phyloP scores from a whole-genome alignment of 2,329 filamentous ascomycete species.

The Phialocephala sp. region DNA sequence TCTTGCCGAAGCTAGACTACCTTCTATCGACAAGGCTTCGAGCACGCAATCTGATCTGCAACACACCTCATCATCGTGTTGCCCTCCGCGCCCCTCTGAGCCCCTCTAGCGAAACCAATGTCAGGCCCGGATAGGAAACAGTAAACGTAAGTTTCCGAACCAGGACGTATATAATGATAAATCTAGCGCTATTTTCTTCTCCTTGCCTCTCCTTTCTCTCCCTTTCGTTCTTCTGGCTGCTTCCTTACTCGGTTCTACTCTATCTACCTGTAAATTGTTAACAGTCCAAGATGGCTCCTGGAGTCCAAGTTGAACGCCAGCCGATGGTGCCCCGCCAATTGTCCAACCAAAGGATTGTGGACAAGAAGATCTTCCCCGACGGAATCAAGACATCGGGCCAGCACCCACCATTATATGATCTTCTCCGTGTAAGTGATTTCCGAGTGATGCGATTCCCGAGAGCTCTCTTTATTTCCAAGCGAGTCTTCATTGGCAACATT shows the following conservation, averaged over 20 bases:
- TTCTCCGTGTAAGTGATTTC: slow-evolving; percentile 49
- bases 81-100: neutral
- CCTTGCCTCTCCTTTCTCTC: neutral
- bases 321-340: slow-evolving; percentile 19
- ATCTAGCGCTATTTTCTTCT: neutral
- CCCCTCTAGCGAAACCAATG: neutral
- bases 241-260: neutral
- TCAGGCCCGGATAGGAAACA: neutral
- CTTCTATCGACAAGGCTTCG: slow-evolving; percentile 1
- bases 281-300: slow-evolving; percentile 18
- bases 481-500: neutral
- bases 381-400: slow-evolving; percentile 65
- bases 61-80: neutral
- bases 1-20: neutral
- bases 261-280: neutral
- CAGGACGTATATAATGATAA: neutral
- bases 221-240: neutral
- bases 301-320: slow-evolving; percentile 15
- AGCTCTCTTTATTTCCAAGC: neutral
- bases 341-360: slow-evolving; percentile 18
- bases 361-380: slow-evolving; percentile 43
- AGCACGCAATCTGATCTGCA: slow-evolving; percentile 9
- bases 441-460: neutral
- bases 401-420: slow-evolving; percentile 69
- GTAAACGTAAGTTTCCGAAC: neutral